Conservation (phyloP, 495 filamentous ascomycete genomes). For the Parmelia sp. region DNA sequence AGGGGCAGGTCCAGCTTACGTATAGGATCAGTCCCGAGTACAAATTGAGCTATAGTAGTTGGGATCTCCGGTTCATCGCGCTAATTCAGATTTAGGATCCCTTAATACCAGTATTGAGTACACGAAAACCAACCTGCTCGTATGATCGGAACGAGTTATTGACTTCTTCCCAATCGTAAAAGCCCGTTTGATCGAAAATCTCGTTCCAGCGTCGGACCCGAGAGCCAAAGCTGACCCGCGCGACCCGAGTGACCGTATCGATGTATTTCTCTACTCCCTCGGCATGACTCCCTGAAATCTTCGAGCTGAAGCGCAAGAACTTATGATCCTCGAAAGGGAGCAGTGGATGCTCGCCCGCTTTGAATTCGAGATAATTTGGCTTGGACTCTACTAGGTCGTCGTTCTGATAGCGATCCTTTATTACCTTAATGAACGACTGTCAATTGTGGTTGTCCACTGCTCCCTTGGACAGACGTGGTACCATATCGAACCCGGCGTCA, state of each 20-base stretch:
- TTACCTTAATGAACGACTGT: not conserved
- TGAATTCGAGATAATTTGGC: conserved; percentile 28
- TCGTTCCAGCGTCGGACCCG: not conserved
- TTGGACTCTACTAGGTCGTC: not conserved
- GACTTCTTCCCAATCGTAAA: not conserved
- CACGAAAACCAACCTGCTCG: not conserved
- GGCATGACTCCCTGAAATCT: conserved; percentile 27
- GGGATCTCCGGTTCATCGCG: not conserved
- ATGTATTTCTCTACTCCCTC: not conserved
- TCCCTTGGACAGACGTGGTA: not conserved
- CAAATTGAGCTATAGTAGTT: not conserved
- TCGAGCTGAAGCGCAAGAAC: conserved; percentile 33
- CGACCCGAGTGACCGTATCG: not conserved
- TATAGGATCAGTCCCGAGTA: not conserved
- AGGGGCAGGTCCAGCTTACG: not conserved
- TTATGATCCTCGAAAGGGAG: conserved; percentile 34
- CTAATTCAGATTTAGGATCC: not conserved
- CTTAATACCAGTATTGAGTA: not conserved
- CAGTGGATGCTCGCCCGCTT: conserved; percentile 30
- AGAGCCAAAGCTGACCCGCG: not conserved
- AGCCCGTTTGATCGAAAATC: not conserved
- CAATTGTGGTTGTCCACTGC: not conserved
- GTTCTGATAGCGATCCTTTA: not conserved
- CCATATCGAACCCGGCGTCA: not conserved
- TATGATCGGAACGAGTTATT: not conserved